Evolutionary conservation across 2,329 filamentous ascomycete species (phyloP), one percentile per base, ranked within the genome.

Genomic region (Fusarium sp.): DNA sequence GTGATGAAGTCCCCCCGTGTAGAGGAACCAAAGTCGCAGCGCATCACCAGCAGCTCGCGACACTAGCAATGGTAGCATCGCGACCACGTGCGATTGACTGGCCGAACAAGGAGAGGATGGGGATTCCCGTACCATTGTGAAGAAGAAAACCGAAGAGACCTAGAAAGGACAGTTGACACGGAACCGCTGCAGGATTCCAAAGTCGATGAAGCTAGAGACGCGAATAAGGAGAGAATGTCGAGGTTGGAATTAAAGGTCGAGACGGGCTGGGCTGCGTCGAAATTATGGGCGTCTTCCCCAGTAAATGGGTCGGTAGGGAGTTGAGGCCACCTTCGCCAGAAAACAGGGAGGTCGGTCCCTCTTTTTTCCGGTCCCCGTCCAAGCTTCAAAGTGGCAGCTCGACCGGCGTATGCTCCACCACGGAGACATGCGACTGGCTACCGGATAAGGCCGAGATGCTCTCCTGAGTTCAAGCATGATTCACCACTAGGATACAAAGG

Each of bases 261-360:
- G 71, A 73, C 68, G 67, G 75, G 70, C 68, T 69, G 70, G 67
- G 70, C 68, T 77, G 75, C 66, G 63, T 72, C 47, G 72, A 80
- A 79, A 79, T 78, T 78, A 74, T 77, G 74, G 78, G 71, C 69
- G 60, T 69, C 52, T 50, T 38, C 63, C 73, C 77, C 70, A 65
- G 74, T 75, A 74, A 75, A 75, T 73, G 69, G 73, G 71, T 69
- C 58, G 38, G 61, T 40, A 70, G 70, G 73, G 77, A 83, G 81
- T 84, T 84, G 80, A 85, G 83, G 83, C 83, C 83, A 85, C 83
- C 82, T 84, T 84, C 83, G 74, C 83, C 77, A 82, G 79, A 83
- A 83, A 80, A 71, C 69, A 72, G 66, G 73, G 70, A 73, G 66
- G 59, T 81, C 56, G 56, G 81, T 80, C 65, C 42, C 64, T 83